Evolutionary conservation across 73 alveolate genomes (phyloP).

Genomic region (Tetrahymena thermophila): DNA sequence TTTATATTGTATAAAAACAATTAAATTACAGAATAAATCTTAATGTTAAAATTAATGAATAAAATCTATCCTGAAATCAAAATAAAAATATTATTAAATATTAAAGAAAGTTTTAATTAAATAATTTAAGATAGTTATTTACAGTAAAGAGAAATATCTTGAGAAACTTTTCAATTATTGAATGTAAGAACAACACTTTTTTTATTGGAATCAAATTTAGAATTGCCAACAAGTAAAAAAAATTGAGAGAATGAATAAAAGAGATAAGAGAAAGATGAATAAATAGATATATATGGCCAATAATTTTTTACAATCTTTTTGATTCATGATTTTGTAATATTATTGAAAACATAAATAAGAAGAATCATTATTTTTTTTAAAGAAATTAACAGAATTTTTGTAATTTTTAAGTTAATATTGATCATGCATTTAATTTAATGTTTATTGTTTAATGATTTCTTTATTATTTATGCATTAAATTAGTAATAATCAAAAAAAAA

Average conservation of each 20-base stretch:
- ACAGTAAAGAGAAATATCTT: background rate
- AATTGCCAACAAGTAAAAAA: background rate
- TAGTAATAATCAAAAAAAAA: background rate
- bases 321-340: no score
- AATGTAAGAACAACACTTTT: no score
- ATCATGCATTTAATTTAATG: background rate
- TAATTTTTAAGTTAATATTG: background rate
- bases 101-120: no score
- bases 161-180: background rate
- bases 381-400: background rate
- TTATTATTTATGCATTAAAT: no score
- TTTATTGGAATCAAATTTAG: no score
- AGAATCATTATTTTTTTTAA: no score
- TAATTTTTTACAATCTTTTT: background rate
- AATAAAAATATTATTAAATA: no score
- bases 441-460: no score
- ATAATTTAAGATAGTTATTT: no score
- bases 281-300: background rate
- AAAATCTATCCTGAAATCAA: background rate
- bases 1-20: no score
- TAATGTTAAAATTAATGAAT: no score
- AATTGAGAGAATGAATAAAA: background rate
- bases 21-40: background rate
- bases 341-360: background rate
- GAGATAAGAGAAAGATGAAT: background rate